Evolutionary conservation across 129 eudicot genomes (phyloP), one percentile per base, ranked within the genome.

Genomic region (Tagetes patula): DNA sequence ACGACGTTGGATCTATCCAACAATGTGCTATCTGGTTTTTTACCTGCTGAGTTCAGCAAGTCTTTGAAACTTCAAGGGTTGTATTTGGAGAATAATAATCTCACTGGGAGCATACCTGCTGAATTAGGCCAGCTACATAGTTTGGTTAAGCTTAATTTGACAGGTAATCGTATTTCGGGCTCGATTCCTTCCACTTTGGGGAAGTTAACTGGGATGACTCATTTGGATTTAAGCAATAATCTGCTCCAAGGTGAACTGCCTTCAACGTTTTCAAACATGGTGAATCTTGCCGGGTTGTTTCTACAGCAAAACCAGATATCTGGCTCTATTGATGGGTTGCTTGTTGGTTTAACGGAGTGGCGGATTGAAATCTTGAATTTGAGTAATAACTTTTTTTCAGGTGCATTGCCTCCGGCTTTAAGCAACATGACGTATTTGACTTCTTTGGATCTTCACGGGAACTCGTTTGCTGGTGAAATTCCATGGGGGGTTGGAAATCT

Each of bases 81-180:
- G 58, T 80, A 88, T 80, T 58, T 86, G 72, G 92, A 84, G 32
- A 81, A 81, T 68, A 91, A 91, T 75, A 66, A 80, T 69, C 85
- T 91, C 64, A 82, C 88, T 4, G 96, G 92, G 2, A 13, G 37
- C n/a, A 73, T 91, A 37, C 95, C 91, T 2, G 75, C 73, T 48
- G 82, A 84, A 50, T 48, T 88, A 5, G 92, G 97, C 43, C 63
- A 80, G 39, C 77, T 91, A 20, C 75, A 40, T 56, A 75, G 85
- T 46, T 60, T 91, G 75, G 95, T 84, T 41, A 88, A 88, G 72
- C 75, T 91, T 65, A 91, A 91, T 79, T 72, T 91, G 77, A 86
- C 87, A 3, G 67, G 74, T 5, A 91, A 91, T 40, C 67, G 66
- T 61, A 52, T 91, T 12, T 78, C 84, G 0, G 96, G 97, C 37